A percentile compares a stretch with the other conserved stretches of the same genome.
These are phyloP conservation scores for Gillenia trifoliata DNA, from an alignment of 306 rosid species.

Conservation along the genomic window DNA sequence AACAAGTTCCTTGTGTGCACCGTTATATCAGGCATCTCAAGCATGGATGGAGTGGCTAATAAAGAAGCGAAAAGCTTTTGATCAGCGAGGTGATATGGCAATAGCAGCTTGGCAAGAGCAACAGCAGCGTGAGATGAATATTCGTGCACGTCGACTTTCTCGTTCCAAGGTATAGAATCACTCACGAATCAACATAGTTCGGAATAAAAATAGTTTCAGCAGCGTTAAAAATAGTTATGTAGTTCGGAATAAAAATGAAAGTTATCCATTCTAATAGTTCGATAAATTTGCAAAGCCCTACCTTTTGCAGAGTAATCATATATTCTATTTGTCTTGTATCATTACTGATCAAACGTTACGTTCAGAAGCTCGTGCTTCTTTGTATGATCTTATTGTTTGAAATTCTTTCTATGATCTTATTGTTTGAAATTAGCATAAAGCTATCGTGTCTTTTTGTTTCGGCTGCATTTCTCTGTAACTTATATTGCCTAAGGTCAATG, in stretches of 20 bases:
- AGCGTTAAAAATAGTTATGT: background rate
- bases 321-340: no score
- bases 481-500: background rate
- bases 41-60: constrained; percentile 99
- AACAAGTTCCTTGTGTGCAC: constrained; percentile 21
- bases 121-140: constrained; percentile 77
- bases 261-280: background rate
- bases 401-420: background rate
- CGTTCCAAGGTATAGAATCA: constrained; percentile 69
- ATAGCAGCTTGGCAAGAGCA: constrained; percentile 98
- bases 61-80: constrained; percentile 85
- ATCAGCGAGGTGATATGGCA: constrained; percentile 97
- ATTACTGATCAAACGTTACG: background rate
- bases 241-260: background rate
- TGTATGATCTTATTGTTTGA: no score
- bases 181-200: background rate
- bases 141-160: constrained; percentile 85
- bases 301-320: background rate
- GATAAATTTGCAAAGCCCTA: background rate
- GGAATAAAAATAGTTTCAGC: no score
- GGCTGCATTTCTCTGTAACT: constrained; percentile 23
- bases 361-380: background rate
- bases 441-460: background rate
- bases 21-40: constrained; percentile 72
- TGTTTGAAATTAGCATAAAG: background rate